Conservation (phyloP, 257 asterid species). For the Phtheirospermum japonicum region DNA sequence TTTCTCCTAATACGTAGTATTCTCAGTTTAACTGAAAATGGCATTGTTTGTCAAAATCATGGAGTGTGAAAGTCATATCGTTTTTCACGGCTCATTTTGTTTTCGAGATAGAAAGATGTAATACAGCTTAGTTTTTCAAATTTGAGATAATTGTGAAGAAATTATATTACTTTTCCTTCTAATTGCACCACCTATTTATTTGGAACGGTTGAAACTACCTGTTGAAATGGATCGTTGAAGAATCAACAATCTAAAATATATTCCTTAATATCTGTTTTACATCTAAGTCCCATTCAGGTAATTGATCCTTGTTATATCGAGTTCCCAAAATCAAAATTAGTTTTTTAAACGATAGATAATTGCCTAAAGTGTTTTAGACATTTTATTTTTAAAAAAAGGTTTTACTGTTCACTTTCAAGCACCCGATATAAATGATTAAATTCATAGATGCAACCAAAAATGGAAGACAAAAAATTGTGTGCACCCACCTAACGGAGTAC, state of each 20-base stretch:
- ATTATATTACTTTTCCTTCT: not conserved
- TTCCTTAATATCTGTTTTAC: not conserved
- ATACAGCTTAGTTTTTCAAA: not conserved
- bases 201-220: slow-evolving; percentile 1
- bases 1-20: no score
- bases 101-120: not conserved
- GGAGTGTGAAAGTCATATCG: not conserved
- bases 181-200: slow-evolving; percentile 4
- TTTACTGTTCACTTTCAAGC: no score
- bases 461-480: no score
- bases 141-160: not conserved
- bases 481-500: no score
- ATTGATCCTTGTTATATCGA: not conserved
- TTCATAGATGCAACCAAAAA: no score
- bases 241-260: not conserved
- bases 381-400: not conserved
- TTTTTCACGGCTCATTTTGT: not conserved
- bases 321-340: not conserved
- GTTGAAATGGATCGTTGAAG: not conserved
- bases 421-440: no score
- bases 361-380: not conserved
- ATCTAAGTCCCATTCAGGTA: not conserved
- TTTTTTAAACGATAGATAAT: slow-evolving; percentile 3
- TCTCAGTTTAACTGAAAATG: no score
- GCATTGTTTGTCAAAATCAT: no score